phyloP scores from a whole-genome alignment of 2,329 filamentous ascomycete species.

The Trichoderma lentiforme region DNA sequence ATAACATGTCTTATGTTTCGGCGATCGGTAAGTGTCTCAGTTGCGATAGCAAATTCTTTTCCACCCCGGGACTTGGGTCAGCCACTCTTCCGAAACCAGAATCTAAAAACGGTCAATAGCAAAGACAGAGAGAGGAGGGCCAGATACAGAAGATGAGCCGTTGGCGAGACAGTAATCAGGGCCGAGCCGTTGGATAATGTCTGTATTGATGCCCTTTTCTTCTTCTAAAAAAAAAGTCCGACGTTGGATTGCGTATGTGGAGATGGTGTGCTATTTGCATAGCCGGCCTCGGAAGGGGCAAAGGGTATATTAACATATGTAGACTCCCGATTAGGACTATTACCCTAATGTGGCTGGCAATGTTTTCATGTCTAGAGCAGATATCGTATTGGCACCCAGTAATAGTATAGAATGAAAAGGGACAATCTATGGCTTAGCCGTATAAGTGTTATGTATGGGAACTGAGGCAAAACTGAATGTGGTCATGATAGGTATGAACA shows the following conservation, averaged over 20 bases:
- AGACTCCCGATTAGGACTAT: not conserved
- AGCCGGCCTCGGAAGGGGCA: not conserved
- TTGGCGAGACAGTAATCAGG: not conserved
- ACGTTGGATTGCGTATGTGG: not conserved
- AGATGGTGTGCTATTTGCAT: not conserved
- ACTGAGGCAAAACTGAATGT: not conserved
- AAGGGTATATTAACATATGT: not conserved
- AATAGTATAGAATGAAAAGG: not conserved
- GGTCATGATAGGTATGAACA: not conserved
- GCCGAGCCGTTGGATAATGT: not conserved
- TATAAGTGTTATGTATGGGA: not conserved
- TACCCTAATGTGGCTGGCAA: not conserved
- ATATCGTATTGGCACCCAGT: not conserved
- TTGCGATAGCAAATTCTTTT: not conserved
- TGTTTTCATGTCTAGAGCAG: not conserved
- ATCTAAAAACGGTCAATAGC: not conserved
- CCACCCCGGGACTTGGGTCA: not conserved
- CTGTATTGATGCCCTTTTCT: not conserved
- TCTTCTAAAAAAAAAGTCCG: no score
- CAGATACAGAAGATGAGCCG: not conserved
- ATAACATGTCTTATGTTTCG: not conserved
- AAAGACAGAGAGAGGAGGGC: not conserved
- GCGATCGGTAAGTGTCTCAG: constrained; percentile 1
- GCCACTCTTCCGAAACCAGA: not conserved
- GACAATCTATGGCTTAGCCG: not conserved